Conservation (phyloP, 2,329 filamentous ascomycete species). For the Lecanicillium sp. region DNA sequence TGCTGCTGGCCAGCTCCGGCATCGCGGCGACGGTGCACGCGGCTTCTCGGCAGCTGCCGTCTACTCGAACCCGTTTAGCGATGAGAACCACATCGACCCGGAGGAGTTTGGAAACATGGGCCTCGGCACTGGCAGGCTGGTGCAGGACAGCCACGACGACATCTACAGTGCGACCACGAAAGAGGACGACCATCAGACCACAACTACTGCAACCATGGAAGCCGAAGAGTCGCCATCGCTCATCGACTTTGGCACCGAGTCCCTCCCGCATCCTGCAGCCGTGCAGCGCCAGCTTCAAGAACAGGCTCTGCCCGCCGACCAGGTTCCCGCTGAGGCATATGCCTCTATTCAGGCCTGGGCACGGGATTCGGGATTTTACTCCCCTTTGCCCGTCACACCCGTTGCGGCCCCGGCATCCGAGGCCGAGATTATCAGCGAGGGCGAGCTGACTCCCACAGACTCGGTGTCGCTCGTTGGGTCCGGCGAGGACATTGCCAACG, state of each 20-base stretch:
- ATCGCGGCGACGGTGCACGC: constrained; percentile 40
- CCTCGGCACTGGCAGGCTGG: constrained; percentile 36
- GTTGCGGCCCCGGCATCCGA: constrained; percentile 42
- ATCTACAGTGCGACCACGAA: constrained; percentile 54
- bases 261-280: constrained; percentile 22
- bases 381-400: constrained; percentile 50
- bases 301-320: constrained; percentile 47
- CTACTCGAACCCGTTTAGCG: constrained; percentile 55
- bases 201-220: constrained; percentile 20
- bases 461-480: constrained; percentile 50
- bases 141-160: constrained; percentile 44
- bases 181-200: constrained; percentile 22
- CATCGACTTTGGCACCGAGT: constrained; percentile 26
- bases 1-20: constrained; percentile 41
- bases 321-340: constrained; percentile 43
- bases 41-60: constrained; percentile 36
- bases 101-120: constrained; percentile 35
- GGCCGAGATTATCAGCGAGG: constrained; percentile 45
- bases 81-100: constrained; percentile 47
- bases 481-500: constrained; percentile 41
- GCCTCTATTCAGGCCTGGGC: constrained; percentile 62
- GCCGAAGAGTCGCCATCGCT: constrained; percentile 23
- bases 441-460: constrained; percentile 54
- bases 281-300: constrained; percentile 39
- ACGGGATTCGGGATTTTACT: constrained; percentile 54